Base-by-base conservation (phyloP, 179 eudicot species). In the Silene vulgaris region DNA sequence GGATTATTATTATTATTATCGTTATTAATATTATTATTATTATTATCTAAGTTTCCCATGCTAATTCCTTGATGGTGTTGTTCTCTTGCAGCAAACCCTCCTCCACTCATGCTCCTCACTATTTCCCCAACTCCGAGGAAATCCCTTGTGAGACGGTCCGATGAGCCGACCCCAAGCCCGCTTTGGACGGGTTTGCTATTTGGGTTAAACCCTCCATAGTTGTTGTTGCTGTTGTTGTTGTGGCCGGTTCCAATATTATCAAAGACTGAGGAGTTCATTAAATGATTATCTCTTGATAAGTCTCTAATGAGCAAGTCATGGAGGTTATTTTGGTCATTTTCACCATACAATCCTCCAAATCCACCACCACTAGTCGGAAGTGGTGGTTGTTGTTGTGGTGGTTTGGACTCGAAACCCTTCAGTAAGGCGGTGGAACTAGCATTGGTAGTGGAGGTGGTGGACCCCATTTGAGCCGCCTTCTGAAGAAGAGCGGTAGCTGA, bases 401-500 rank as follows among this genome's bases (percentile, higher is more conserved):
- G 64, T 26, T 77, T 81, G 21, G 83, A n/a, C 12, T 80, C 83
- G 1, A 76, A 75, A n/a, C 79, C 79, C 29, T 80, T 80, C 4
- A 80, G 76, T 9, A 80, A 19, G 35, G 82, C 82, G 28, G 79
- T 65, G 1, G 82, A 79, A 14, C 82, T 80, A 29, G 82, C 82
- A 4, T 79, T 79, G 79, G 62, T 80, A 48, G 66, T 21, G 28
- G 82, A 82, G 73, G 85, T 79, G 56, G 82, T 79, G 78, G 85
- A 90, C 63, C 93, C 97, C 83, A 91, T 75, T 30, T 90, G 95
- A 23, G 91, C 95, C 0, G 95, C 95, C 78, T 86, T 90, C 45
- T 90, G 95, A 3, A 90, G 89, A 62, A 91, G 83, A 13, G 97
- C 97, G 1, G 97, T 89, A 0, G 97, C 97, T 0, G 97, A 91